These are phyloP conservation scores for Xylaria sp. DNA, from an alignment of 2,329 filamentous ascomycete genomes.

Conservation along the genomic window DNA sequence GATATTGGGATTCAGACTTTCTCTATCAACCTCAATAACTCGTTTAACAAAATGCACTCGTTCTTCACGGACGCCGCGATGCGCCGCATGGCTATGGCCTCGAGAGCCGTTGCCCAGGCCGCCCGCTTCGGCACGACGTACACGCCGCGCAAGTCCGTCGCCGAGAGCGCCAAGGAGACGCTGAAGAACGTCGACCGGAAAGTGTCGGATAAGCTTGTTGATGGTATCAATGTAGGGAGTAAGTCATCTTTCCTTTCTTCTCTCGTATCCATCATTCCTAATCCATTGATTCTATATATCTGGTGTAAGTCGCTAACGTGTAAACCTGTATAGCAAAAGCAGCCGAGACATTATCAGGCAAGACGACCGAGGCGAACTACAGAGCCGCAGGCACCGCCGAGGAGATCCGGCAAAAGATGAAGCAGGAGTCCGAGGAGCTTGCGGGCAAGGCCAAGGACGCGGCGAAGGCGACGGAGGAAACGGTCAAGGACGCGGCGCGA, in stretches of 20 bases:
- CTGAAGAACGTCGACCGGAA: constrained; percentile 54
- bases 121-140: constrained; percentile 49
- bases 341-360: constrained; percentile 46
- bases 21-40: neutral
- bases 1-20: too few species aligned
- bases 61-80: constrained; percentile 44
- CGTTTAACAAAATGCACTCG: constrained; percentile 40
- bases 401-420: constrained; percentile 29
- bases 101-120: constrained; percentile 36
- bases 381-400: constrained; percentile 35
- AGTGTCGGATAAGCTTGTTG: constrained; percentile 56
- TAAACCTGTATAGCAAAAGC: constrained; percentile 29
- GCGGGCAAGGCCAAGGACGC: constrained; percentile 37
- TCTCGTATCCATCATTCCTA: neutral
- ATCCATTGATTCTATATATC: too few species aligned
- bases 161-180: constrained; percentile 54
- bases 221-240: constrained; percentile 56
- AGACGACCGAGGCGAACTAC: constrained; percentile 34
- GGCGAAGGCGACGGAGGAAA: constrained; percentile 34
- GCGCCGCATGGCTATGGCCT: constrained; percentile 39
- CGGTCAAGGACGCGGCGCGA: constrained; percentile 30
- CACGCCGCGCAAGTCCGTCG: constrained; percentile 42
- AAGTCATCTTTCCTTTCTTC: constrained; percentile 32
- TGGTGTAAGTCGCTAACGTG: constrained; percentile 1
- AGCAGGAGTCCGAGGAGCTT: constrained; percentile 30